Evolutionary conservation across 164 flowering plant species (phyloP), one percentile per base, ranked within the genome.

Genomic region (Tetrastigma voinierianum): DNA sequence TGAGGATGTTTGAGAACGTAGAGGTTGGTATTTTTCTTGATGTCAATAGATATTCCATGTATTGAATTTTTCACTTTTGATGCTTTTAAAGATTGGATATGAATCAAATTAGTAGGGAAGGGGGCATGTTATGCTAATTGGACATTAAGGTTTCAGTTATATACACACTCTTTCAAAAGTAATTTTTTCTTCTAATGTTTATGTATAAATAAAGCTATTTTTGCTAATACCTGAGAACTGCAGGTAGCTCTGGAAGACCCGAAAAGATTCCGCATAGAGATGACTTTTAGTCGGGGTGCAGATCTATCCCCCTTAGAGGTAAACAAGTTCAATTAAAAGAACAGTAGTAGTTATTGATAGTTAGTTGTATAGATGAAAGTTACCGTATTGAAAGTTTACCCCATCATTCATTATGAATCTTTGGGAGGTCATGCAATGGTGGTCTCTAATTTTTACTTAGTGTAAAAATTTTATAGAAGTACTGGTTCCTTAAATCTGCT

Each of bases 241-340:
- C 91, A 95, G 97, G 90, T 90, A n/a, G 64, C 90, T 68, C 67
- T 90, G 20, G 97, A 92, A 80, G 97, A 92, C 72, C 97, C 97
- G 44, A 87, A 87, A 76, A 87, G 90, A 67, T 95, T 73, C 65
- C 96, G 97, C 25, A 64, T 92, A 21, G 99, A 95, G 79, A 76
- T 95, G 88, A 90, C 98, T 5, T 95, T 90, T 72, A 95, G 99
- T 76, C 90, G 99, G 51, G 99, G 99, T 68, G 99, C 99, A 67
- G 99, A 95, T 83, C 76, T 90, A 59, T 92, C 96, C 66, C 97
- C 99, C 12, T 71, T 95, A 78, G 98, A 95, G 97, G 99, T 92
- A 85, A 70, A n/a, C 54, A 10, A 70, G 20, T 52, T 51, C 46
- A 16, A 47, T 32, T n/a, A 20, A 40, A 65, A 24, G 32, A n/a